phyloP scores from a whole-genome alignment of 176 grass and related monocot species.

The Cymbopogon citratus region DNA sequence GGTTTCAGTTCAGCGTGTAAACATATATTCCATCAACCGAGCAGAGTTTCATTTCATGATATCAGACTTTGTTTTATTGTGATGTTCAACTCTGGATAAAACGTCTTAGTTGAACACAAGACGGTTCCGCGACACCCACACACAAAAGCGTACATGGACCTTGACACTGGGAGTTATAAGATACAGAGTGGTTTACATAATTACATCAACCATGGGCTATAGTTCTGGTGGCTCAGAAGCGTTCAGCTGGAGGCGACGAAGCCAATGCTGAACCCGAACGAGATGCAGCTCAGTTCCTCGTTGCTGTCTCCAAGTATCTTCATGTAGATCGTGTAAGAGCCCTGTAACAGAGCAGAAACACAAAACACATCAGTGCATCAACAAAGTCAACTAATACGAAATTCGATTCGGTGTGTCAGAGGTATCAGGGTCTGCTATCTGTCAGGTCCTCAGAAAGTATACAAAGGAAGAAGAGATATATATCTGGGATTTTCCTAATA shows the following conservation, averaged over 20 bases:
- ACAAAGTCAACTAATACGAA: background rate
- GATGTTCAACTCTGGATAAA: constrained; percentile 35
- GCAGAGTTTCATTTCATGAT: background rate
- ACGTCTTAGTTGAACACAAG: constrained; percentile 21
- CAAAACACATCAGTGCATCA: background rate
- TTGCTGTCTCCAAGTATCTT: constrained; percentile 40
- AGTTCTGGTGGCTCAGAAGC: background rate
- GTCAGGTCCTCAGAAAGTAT: background rate
- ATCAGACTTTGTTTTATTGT: background rate
- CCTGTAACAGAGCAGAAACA: constrained; percentile 24
- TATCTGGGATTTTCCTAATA: no score
- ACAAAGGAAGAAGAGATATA: no score
- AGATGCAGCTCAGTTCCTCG: constrained; percentile 64
- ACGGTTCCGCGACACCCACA: background rate
- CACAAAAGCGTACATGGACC: background rate
- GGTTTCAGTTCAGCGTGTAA: background rate
- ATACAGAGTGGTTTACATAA: background rate
- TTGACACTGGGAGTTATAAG: background rate
- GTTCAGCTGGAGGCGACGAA: constrained; percentile 22
- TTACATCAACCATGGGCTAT: constrained; percentile 4
- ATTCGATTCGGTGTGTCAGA: background rate
- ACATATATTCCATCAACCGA: background rate
- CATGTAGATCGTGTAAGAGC: constrained; percentile 78
- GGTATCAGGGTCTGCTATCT: background rate
- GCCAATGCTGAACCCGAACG: constrained; percentile 58